Evolutionary conservation across 768 basidiomycete genomes (phyloP), one percentile per base, ranked within the genome.

Genomic region (Mycena vitilis): DNA sequence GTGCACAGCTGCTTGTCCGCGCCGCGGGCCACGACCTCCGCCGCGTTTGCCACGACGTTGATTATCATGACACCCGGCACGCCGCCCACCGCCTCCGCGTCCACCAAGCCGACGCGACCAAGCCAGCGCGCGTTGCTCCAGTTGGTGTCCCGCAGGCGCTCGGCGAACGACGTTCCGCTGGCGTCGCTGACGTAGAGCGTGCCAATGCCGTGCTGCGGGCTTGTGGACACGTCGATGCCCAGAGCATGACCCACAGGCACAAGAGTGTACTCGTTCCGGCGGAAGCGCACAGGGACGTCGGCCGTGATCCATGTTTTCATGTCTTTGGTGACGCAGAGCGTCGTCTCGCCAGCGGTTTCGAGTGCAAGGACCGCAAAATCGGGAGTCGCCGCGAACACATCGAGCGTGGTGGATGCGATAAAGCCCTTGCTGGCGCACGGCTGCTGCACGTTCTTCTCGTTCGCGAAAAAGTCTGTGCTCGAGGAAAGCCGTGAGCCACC

Each of bases 131-230:
- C 78, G 44, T 86, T 83, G 77, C 97, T 96, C 57, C 97, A 83
- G 77, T 99, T 98, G 4, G 97, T 98, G 75, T 96, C 91, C 79
- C 90, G 88, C 64, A 99, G 84, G 71, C 92, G 92, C 80, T 96
- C 88, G 13, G 95, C 92, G 76, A 98, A 99, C 79, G 88, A 95
- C 20, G 95, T 97, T 2, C 97, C 97, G 73, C 97, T 96, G 40
- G 93, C 94, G 79, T 98, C 96, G 80, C 91, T 94, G 60, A 96
- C 91, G 82, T 98, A 98, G 18, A 99, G 81, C 3, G 96, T 98
- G 4, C 97, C 97, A 49, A 96, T 88, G 5, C 16, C n/a, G 40
- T 57, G 80, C 76, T 65, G 85, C 83, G 52, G 80, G 77, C 68
- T 91, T 86, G 60, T 89, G 88, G 10, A 93, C 60, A 98, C 96